Evolutionary conservation across 257 asterid species (phyloP), one percentile per base, ranked within the genome.

Genomic region (Schizonepeta tenuifolia): DNA sequence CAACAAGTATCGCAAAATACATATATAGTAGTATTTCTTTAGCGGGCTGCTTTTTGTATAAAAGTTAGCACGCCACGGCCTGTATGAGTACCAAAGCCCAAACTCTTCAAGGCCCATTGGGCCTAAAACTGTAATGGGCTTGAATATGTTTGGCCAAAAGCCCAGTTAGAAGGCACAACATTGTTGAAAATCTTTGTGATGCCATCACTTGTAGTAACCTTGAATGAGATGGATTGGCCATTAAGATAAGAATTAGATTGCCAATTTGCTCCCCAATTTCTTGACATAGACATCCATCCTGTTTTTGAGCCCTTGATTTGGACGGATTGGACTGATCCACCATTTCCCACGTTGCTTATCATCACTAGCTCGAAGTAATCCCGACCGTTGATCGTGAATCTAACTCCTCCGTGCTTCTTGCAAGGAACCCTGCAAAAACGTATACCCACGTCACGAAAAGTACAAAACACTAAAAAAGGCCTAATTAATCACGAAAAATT

Each of bases 211-310:
- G 96, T 84, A 0, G 98, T 93, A 59, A 93, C 86, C 82, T 54
- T 83, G 77, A 90, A 89, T 43, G 98, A 90, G 26, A 93, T n/a
- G 1, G 92, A 61, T 75, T 93, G 97, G 24, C 90, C 87, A 44
- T 85, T 79, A 0, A 93, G 88, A 40, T 74, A 83, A 8, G 84
- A n/a, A 71, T 80, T 90, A 0, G 96, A 88, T 57, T 93, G 97
- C 98, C 98, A 93, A 78, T 84, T 88, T 2, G 88, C 89, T 38
- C 98, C 98, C 97, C 97, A 93, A 38, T 93, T 90, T 50, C 93
- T 84, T 3, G 97, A 84, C 98, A 93, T 90, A 12, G 96, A 18
- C 86, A 85, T 71, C 95, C 97, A 93, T 1, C 75, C 77, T 0
- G 90, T 82, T 58, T 63, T 87, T 6, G 97, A 49, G 17, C 96